phyloP scores from a whole-genome alignment of 2,329 filamentous ascomycete species.

The Clonostachys sp. region DNA sequence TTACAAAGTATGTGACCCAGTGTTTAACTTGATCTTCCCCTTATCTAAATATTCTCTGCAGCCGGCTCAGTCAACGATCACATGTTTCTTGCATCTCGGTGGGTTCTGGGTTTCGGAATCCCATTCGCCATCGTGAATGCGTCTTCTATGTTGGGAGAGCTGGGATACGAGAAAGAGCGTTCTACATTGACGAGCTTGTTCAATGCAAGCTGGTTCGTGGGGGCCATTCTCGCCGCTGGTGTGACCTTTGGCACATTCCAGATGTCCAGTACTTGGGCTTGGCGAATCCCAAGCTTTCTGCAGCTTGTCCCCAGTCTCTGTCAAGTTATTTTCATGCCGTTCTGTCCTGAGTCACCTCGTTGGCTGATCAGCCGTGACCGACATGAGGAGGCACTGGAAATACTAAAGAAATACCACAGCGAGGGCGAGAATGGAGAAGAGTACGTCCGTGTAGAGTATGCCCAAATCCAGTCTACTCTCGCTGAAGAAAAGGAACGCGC shows the following conservation, averaged over 20 bases:
- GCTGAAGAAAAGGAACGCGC: constrained; percentile 18
- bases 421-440: constrained; percentile 26
- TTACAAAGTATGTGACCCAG: constrained; percentile 1
- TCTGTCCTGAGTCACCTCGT: constrained; percentile 12
- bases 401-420: constrained; percentile 33
- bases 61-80: constrained; percentile 11
- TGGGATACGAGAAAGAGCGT: constrained; percentile 16
- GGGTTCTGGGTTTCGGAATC: constrained; percentile 25
- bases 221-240: constrained; percentile 20
- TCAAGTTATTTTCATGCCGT: constrained; percentile 6
- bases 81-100: constrained; percentile 24
- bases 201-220: constrained; percentile 30
- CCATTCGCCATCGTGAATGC: constrained; percentile 25
- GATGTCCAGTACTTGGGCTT: constrained; percentile 13
- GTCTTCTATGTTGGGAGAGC: constrained; percentile 25
- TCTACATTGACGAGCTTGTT: constrained; percentile 5
- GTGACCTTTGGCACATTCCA: constrained; percentile 16
- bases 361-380: constrained; percentile 27
- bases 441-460: constrained; percentile 16
- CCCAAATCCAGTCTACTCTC: constrained; percentile 19
- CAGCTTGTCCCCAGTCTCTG: constrained; percentile 11
- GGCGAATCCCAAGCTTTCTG: constrained; percentile 15
- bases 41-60: too few relatives aligned
- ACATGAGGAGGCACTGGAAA: constrained; percentile 22
- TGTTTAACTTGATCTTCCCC: too few relatives aligned